Conservation (phyloP, 495 filamentous ascomycete genomes). For the Pseudomonodictys pantanalensis region DNA sequence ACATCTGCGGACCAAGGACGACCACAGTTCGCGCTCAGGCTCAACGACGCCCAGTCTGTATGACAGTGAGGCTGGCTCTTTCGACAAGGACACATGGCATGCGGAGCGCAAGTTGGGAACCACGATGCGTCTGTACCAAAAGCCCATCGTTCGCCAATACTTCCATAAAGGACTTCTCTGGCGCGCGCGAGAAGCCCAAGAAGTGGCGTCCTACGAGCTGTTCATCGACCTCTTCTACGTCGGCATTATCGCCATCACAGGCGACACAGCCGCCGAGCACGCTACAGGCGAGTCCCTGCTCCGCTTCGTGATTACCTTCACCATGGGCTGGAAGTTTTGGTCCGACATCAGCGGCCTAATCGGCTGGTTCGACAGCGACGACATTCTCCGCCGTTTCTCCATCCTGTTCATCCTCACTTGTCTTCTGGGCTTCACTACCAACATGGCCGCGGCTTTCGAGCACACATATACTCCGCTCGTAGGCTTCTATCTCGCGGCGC, state of each 20-base stretch:
- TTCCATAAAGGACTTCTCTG: conserved; percentile 61
- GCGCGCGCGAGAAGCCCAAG: conserved; percentile 51
- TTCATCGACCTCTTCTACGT: conserved; percentile 56
- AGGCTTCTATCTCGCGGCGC: conserved; percentile 54
- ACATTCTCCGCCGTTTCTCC: conserved; percentile 53
- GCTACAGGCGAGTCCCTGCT: conserved; percentile 50
- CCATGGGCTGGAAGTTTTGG: conserved; percentile 61
- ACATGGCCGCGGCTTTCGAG: conserved; percentile 52
- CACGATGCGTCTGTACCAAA: conserved; percentile 53
- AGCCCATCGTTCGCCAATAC: conserved; percentile 58
- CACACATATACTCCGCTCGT: conserved; percentile 53
- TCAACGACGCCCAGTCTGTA: conserved; percentile 35
- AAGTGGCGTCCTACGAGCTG: conserved; percentile 58
- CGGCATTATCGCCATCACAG: conserved; percentile 60
- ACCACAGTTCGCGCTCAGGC: conserved; percentile 9
- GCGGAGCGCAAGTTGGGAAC: conserved; percentile 44
- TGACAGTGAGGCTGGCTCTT: conserved; percentile 7
- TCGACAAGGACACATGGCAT: conserved; percentile 45
- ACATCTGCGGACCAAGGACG: conserved; percentile 42
- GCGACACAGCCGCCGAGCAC: conserved; percentile 54
- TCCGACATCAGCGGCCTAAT: conserved; percentile 51
- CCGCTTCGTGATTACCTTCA: conserved; percentile 54
- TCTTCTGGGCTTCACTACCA: conserved; percentile 57
- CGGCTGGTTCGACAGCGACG: conserved; percentile 58
- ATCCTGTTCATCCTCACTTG: conserved; percentile 55